Conservation (phyloP, 495 filamentous ascomycete species). For the Trichoderma orchidacearum region DNA sequence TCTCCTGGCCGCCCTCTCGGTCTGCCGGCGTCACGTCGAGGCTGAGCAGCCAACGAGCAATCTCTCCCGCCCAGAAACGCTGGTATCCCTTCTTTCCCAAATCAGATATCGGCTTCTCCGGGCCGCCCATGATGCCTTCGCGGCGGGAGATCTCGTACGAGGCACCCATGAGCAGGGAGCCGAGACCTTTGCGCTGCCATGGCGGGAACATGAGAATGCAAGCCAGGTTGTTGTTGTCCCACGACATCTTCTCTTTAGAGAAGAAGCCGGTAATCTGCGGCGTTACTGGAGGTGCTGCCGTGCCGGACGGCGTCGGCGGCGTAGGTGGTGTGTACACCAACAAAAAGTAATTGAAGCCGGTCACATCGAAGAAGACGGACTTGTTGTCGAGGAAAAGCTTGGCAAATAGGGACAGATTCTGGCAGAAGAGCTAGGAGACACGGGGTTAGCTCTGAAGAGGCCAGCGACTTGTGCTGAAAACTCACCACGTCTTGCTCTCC, state of each 20-base stretch:
- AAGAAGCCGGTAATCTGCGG: slow-evolving; percentile 81
- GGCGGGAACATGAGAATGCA: slow-evolving; percentile 96
- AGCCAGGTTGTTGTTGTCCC: slow-evolving; percentile 96
- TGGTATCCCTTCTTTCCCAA: slow-evolving; percentile 68
- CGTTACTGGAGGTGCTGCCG: slow-evolving; percentile 7
- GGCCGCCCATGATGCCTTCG: slow-evolving; percentile 76
- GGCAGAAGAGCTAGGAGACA: slow-evolving; percentile 62
- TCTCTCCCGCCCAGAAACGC: slow-evolving; percentile 70
- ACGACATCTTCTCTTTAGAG: slow-evolving; percentile 95
- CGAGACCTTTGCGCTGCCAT: slow-evolving; percentile 81
- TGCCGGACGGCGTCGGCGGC: slow-evolving; percentile 12
- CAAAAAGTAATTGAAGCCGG: slow-evolving; percentile 89
- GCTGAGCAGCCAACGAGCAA: slow-evolving; percentile 49
- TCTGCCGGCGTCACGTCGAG: slow-evolving; percentile 17
- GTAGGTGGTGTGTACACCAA: slow-evolving; percentile 50
- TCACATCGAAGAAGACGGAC: slow-evolving; percentile 94
- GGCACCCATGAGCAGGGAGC: slow-evolving; percentile 80
- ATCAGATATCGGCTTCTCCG: slow-evolving; percentile 84
- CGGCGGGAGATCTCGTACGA: slow-evolving; percentile 84
- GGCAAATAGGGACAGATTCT: slow-evolving; percentile 93
- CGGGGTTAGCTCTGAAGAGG: slow-evolving; percentile 4
- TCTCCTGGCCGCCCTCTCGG: slow-evolving; percentile 7
- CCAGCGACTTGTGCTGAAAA: slow-evolving; percentile 5
- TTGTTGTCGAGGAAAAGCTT: slow-evolving; percentile 98
- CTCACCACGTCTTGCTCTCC: slow-evolving; percentile 65